These are phyloP conservation scores for Monascus purpureus DNA, from an alignment of 495 filamentous ascomycete genomes.

Conservation along the genomic window DNA sequence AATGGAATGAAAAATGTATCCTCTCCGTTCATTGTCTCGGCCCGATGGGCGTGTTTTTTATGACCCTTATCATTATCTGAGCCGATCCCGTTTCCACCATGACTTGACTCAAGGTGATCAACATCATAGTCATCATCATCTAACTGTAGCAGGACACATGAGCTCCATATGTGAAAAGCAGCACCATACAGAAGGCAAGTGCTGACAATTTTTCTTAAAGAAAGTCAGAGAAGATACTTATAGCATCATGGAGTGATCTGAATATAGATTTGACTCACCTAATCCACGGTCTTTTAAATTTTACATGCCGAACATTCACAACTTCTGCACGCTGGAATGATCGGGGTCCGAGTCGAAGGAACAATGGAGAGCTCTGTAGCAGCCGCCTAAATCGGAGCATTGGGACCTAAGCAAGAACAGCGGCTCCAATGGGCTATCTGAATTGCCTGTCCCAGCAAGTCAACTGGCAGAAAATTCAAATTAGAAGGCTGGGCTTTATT, in stretches of 20 bases:
- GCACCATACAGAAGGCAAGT: slow-evolving; percentile 19
- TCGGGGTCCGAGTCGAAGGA: slow-evolving; percentile 11
- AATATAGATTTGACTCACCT: slow-evolving; percentile 12
- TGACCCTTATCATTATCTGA: slow-evolving; percentile 5
- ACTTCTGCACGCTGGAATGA: slow-evolving; percentile 6
- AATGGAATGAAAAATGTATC: slow-evolving; percentile 50
- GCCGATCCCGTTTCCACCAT: slow-evolving; percentile 6
- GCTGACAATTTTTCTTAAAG: slow-evolving; percentile 17
- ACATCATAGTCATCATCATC: slow-evolving; percentile 17
- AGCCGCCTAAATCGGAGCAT: slow-evolving; percentile 25
- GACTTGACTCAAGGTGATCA: slow-evolving; percentile 4
- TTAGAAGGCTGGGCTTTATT: too few relatives aligned
- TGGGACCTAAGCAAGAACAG: slow-evolving; percentile 8
- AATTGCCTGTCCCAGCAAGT: not conserved
- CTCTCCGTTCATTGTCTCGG: slow-evolving; percentile 20
- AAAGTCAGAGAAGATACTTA: slow-evolving; percentile 2
- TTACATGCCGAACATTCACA: slow-evolving; percentile 21
- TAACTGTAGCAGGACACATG: slow-evolving; percentile 25
- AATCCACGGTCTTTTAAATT: slow-evolving; percentile 25
- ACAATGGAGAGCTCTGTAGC: slow-evolving; percentile 14
- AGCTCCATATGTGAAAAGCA: slow-evolving; percentile 26
- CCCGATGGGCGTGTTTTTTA: slow-evolving; percentile 8
- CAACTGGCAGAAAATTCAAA: slow-evolving; percentile 1
- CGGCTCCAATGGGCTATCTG: not conserved
- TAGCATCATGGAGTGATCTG: not conserved